These are phyloP conservation scores for Leishmania turanica DNA, from an alignment of 208 protist genomes.

Conservation along the genomic window DNA sequence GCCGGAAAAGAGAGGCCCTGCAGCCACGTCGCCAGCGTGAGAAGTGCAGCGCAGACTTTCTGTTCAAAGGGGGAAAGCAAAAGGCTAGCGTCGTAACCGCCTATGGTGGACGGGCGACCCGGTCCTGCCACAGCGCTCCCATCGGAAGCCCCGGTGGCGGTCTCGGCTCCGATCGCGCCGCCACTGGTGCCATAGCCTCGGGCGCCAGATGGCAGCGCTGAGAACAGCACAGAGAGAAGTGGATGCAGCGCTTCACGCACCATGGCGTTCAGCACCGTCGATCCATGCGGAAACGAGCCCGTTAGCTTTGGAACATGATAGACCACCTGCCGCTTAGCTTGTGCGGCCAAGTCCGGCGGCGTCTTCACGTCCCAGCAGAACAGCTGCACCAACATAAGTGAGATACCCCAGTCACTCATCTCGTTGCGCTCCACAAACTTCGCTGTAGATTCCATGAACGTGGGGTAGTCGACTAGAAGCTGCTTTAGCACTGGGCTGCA, in stretches of 20 bases:
- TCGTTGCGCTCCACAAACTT: slow-evolving; percentile 19
- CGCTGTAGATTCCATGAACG: slow-evolving; percentile 21
- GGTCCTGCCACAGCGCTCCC: neutral
- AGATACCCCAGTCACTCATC: slow-evolving; percentile 22
- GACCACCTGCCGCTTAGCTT: neutral
- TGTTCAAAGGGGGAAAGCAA: slow-evolving; percentile 11
- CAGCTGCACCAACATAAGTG: slow-evolving; percentile 23
- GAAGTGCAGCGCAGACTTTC: slow-evolving; percentile 13
- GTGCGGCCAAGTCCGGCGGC: neutral
- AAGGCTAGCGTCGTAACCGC: neutral
- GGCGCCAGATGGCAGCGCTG: neutral
- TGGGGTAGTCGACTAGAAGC: slow-evolving; percentile 26
- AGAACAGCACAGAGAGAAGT: slow-evolving; percentile 20
- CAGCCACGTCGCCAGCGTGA: slow-evolving; percentile 17
- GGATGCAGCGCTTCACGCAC: slow-evolving; percentile 12
- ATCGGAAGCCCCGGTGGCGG: neutral
- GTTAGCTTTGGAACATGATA: slow-evolving; percentile 10
- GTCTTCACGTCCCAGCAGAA: slow-evolving; percentile 27
- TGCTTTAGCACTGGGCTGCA: slow-evolving; percentile 11
- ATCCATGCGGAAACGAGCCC: neutral
- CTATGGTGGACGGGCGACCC: neutral
- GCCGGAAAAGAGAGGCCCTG: slow-evolving; percentile 9
- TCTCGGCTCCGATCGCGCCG: neutral
- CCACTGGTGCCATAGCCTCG: neutral
- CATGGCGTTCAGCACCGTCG: slow-evolving; percentile 14